Evolutionary conservation across 1,284 basidiomycete species (phyloP), one percentile per base, ranked within the genome.

Genomic region (Fomitopsis betulina): DNA sequence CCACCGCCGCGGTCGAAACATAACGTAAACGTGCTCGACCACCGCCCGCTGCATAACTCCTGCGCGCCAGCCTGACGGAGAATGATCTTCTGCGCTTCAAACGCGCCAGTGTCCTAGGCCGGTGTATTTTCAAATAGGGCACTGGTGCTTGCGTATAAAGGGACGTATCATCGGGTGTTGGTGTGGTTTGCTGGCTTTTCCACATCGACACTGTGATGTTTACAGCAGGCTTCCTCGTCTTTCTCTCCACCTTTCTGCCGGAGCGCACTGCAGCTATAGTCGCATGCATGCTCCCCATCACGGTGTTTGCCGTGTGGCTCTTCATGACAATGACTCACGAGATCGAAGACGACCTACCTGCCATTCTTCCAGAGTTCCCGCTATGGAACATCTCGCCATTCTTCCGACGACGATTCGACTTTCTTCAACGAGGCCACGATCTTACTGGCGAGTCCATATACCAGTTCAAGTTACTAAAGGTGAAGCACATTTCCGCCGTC

Each of bases 321-420:
- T 69, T 78, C 72, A 69, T 72, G 68, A 61, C 74, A 72, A 59
- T 77, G 60, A 73, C 58, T 19, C 51, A 54, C 32, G 54, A 63
- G 21, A 65, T 75, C 52, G 69, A 73, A 25, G 75, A 66, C 17
- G 63, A 69, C 58, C 68, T 76, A 49, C 83, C 87, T 43, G 75
- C 75, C 53, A 75, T 74, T 54, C 74, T 90, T 5, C 85, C 86
- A 47, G 80, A 81, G 52, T 75, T 75, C 50, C 79, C 80, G 58
- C 72, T 86, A 57, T 76, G 81, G 63, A 75, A 80, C 60, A 83
- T 87, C 56, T 67, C 74, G 35, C 82, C 86, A 19, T 90, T 90
- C 76, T 89, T 89, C 68, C 79, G 78, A 54, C 73, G 72, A 64
- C 79, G 87, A 56, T 85, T 83, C 67, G 86, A 89, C 67, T 90